A percentile compares a stretch with the other conserved stretches of the same genome.
Conservation (phyloP, 192 early-diverging fungal genomes). For the Endogone sp. region DNA sequence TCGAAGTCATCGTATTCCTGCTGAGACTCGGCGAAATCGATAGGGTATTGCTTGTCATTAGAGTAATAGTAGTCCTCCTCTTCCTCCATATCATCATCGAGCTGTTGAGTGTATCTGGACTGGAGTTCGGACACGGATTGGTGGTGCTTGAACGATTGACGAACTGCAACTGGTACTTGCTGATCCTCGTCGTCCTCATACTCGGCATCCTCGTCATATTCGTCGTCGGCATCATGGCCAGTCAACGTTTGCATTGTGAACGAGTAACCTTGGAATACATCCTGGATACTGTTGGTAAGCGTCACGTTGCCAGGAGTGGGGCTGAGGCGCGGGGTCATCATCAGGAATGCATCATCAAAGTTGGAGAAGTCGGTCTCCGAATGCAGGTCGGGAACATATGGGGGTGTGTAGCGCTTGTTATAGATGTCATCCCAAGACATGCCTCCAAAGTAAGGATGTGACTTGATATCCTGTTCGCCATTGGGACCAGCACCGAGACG, state of each 20-base stretch:
- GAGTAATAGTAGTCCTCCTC: background rate
- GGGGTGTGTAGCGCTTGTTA: conserved; percentile 50
- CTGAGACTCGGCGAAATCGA: background rate
- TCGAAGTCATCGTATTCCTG: background rate
- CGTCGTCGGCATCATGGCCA: background rate
- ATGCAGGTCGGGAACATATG: conserved; percentile 61
- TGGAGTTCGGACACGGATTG: no score
- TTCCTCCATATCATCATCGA: background rate
- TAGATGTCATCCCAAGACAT: conserved; percentile 75
- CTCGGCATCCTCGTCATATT: background rate
- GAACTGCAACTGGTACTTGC: background rate
- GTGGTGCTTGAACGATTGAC: background rate
- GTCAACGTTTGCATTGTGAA: conserved; percentile 4
- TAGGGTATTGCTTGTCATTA: background rate
- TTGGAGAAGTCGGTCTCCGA: conserved; percentile 51
- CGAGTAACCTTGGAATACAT: conserved; percentile 33
- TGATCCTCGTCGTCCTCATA: background rate
- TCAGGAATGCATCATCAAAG: conserved; percentile 52
- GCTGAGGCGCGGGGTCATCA: conserved; percentile 42
- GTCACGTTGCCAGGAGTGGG: conserved; percentile 22
- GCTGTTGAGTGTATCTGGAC: background rate
- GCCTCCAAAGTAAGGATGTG: conserved; percentile 67
- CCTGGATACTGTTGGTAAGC: conserved; percentile 26
- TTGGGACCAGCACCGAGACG: conserved; percentile 58
- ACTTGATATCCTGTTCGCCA: conserved; percentile 64